These are phyloP conservation scores for Phascolomyces articulosus DNA, from an alignment of 371 early-diverging fungal species.

Conservation along the genomic window DNA sequence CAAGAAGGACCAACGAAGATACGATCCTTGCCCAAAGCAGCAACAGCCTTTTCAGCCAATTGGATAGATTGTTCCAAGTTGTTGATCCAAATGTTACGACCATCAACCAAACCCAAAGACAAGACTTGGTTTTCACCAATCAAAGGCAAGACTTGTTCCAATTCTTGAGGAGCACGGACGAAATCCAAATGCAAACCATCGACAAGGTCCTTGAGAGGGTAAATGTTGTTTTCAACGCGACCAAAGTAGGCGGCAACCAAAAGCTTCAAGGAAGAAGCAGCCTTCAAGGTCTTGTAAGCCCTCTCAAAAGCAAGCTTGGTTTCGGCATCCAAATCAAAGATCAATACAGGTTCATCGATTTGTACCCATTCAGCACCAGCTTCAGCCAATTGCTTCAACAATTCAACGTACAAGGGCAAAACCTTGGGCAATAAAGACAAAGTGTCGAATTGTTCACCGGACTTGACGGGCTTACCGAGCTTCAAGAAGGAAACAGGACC, in stretches of 20 bases:
- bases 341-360: conserved; percentile 91
- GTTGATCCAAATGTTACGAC: conserved; percentile 97
- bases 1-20: conserved; percentile 89
- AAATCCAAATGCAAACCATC: conserved; percentile 90
- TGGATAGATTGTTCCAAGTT: conserved; percentile 78
- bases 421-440: conserved; percentile 75
- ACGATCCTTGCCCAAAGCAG: conserved; percentile 68
- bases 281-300: conserved; percentile 73
- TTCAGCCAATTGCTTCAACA: conserved; percentile 74
- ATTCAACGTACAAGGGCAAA: conserved; percentile 78
- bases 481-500: conserved; percentile 92
- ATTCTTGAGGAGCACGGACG: conserved; percentile 84
- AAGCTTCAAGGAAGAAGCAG: conserved; percentile 63
- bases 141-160: conserved; percentile 70
- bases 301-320: conserved; percentile 52
- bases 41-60: conserved; percentile 69
- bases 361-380: conserved; percentile 95
- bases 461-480: conserved; percentile 81
- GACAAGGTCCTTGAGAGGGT: conserved; percentile 70
- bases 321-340: conserved; percentile 70
- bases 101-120: conserved; percentile 91
- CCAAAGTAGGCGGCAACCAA: conserved; percentile 95
- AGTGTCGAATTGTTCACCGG: conserved; percentile 66
- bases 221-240: conserved; percentile 77
- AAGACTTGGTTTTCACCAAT: conserved; percentile 61